These are phyloP conservation scores for Lagenidium giganteum DNA, from an alignment of 352 stramenopile species.

Conservation along the genomic window DNA sequence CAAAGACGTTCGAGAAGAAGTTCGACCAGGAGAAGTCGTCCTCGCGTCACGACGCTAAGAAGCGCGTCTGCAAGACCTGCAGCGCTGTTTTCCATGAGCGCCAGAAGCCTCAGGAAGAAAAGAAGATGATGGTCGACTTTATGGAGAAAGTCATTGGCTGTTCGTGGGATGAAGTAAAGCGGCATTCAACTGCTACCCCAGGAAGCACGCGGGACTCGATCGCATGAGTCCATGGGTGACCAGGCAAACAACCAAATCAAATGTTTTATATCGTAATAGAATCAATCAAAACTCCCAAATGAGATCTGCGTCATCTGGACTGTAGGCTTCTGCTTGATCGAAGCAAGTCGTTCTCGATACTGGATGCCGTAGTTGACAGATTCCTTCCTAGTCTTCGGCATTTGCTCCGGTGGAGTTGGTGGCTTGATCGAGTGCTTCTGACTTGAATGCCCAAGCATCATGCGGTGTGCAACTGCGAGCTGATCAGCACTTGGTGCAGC, in stretches of 20 bases:
- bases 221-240: not conserved
- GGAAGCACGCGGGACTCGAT: slow-evolving; percentile 6
- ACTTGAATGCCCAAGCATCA: slow-evolving; percentile 84
- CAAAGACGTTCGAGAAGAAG: slow-evolving; percentile 44
- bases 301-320: slow-evolving; percentile 72
- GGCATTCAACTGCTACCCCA: slow-evolving; percentile 13
- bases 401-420: slow-evolving; percentile 52
- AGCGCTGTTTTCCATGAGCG: slow-evolving; percentile 73
- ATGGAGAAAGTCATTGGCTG: slow-evolving; percentile 53
- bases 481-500: slow-evolving; percentile 64
- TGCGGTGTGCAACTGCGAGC: slow-evolving; percentile 61
- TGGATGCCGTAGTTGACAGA: slow-evolving; percentile 69
- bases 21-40: slow-evolving; percentile 34
- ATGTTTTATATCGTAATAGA: not conserved
- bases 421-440: slow-evolving; percentile 75
- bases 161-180: slow-evolving; percentile 46
- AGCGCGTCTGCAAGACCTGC: slow-evolving; percentile 76
- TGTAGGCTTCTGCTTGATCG: slow-evolving; percentile 76
- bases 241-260: not conserved
- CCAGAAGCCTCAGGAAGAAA: slow-evolving; percentile 34
- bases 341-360: slow-evolving; percentile 70
- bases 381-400: slow-evolving; percentile 34
- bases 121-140: slow-evolving; percentile 51
- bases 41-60: slow-evolving; percentile 20
- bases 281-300: slow-evolving; percentile 51